phyloP scores from a whole-genome alignment of 441 rosid species.

The Melastoma candidum region DNA sequence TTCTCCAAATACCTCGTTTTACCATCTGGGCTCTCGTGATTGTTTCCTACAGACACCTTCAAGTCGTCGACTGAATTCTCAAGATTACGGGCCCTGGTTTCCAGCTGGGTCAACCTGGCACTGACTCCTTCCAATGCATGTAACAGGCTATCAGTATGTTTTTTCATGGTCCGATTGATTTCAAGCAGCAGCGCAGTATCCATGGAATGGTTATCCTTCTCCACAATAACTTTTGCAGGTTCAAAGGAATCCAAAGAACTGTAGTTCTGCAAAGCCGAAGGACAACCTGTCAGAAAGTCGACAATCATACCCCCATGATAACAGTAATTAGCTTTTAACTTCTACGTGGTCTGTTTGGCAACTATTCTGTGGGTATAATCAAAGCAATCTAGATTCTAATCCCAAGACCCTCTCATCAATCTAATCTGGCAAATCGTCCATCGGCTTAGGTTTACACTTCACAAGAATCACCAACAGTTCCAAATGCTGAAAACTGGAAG shows the following conservation, averaged over 20 bases:
- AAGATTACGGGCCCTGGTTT: slow-evolving; percentile 53
- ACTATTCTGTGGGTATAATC: no score
- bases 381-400: no score
- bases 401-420: no score
- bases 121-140: slow-evolving; percentile 63
- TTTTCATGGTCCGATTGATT: slow-evolving; percentile 66
- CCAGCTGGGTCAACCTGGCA: slow-evolving; percentile 76
- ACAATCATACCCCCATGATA: no score
- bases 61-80: slow-evolving; percentile 76
- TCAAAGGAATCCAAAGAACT: slow-evolving; percentile 53
- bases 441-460: no score
- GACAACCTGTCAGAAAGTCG: neutral
- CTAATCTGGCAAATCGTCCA: no score
- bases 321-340: no score
- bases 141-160: slow-evolving; percentile 52
- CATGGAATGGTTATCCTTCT: slow-evolving; percentile 33
- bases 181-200: slow-evolving; percentile 38
- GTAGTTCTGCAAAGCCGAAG: slow-evolving; percentile 36
- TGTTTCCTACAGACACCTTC: slow-evolving; percentile 65
- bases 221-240: slow-evolving; percentile 39
- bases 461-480: no score
- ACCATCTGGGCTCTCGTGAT: slow-evolving; percentile 68
- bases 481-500: no score
- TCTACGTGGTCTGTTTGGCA: no score
- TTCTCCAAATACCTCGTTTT: slow-evolving; percentile 77